Percentiles rank a stretch among this genome's conserved stretches.
phyloP scores from a whole-genome alignment of 1,284 basidiomycete genomes.

The Anthracocystis walkeri region DNA sequence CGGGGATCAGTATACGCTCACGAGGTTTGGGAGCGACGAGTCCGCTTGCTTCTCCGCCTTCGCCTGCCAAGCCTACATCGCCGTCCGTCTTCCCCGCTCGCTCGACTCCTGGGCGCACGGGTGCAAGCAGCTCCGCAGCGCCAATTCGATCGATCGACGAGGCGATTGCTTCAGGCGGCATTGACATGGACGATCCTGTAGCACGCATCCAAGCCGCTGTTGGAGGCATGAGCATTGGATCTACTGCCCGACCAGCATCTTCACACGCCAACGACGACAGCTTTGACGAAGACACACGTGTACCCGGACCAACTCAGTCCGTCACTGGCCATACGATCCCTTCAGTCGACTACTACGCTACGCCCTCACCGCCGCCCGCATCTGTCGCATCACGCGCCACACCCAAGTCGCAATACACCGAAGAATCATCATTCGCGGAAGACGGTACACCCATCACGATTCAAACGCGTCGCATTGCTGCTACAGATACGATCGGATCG shows the following conservation, averaged over 20 bases:
- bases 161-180: slow-evolving; percentile 31
- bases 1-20: slow-evolving; percentile 39
- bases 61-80: slow-evolving; percentile 22
- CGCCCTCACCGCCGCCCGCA: slow-evolving; percentile 36
- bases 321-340: slow-evolving; percentile 15
- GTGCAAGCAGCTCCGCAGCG: slow-evolving; percentile 11
- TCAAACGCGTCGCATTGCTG: slow-evolving; percentile 47
- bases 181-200: slow-evolving; percentile 32
- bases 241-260: not conserved
- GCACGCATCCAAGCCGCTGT: slow-evolving; percentile 35
- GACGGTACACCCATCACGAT: slow-evolving; percentile 45
- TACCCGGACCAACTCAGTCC: not conserved
- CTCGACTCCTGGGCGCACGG: not conserved
- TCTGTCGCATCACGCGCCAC: slow-evolving; percentile 9
- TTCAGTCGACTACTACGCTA: slow-evolving; percentile 43
- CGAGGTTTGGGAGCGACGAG: slow-evolving; percentile 18
- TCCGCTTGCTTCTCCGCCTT: slow-evolving; percentile 16
- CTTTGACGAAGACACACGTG: not conserved
- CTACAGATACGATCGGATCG: slow-evolving; percentile 46
- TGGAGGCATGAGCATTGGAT: slow-evolving; percentile 24
- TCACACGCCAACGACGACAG: slow-evolving; percentile 1
- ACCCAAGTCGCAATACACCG: slow-evolving; percentile 24
- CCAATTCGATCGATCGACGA: slow-evolving; percentile 50
- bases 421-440: slow-evolving; percentile 29
- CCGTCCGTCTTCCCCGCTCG: slow-evolving; percentile 8